Base-by-base conservation (phyloP, 768 basidiomycete genomes). In the Ramaria sp. region DNA sequence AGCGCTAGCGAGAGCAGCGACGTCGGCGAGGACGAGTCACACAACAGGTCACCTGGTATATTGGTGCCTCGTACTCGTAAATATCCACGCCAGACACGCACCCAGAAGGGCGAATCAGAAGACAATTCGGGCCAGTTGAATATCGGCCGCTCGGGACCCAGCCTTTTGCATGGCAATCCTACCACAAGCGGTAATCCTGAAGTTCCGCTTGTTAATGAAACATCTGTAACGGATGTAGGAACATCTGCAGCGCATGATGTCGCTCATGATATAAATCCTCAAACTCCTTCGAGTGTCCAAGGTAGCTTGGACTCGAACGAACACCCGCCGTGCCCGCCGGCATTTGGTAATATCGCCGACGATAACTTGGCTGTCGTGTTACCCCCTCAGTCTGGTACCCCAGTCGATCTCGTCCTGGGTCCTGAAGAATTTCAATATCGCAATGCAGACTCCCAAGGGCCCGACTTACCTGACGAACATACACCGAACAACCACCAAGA, bases 1-100 rank as follows among this genome's bases (percentile, higher is more conserved):
- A 56, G 43, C 20, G 42, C 43, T 34, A 45, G 43, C 43, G 54
- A 47, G 45, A 56, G 43, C 46, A 47, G 54, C 30, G 54, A 56
- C 30, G 34, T 48, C 15, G 53, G 53, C 4, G 41, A 56, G 20
- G 54, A 45, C 45, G 46, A 48, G 19, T 2, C 41, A 53, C 27
- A 30, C 22, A 30, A n/a, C 17, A 22, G 17, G 2, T n/a, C 20
- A 12, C 42, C 42, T 22, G n/a, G 2, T n/a, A 43, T n/a, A 10
- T 19, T 9, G n/a, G 42, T n/a, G 7, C n/a, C 20, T n/a, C 42
- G 13, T 17, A 19, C 20, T 22, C n/a, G 42, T n/a, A 43, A 43
- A n/a, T 17, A 22, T 9, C 20, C 13, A 43, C 42, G n/a, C 11
- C 11, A 43, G 20, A 43, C 20, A n/a, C 42, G 11, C 7, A 43